Conservation (phyloP, 2,329 filamentous ascomycete species). For the Trichoderma breve region DNA sequence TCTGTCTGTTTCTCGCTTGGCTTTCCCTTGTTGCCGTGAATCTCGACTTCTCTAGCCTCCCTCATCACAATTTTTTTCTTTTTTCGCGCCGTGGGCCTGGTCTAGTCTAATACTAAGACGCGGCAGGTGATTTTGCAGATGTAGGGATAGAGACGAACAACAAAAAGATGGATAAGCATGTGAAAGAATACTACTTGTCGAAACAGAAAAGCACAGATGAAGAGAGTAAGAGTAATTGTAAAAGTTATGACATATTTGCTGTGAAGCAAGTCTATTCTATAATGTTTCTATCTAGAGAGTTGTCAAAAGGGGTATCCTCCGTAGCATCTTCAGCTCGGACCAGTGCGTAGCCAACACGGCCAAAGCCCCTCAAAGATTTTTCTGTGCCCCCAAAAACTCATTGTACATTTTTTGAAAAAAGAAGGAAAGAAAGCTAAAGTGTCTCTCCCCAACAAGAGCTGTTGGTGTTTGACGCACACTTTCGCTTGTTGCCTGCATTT, state of each 20-base stretch:
- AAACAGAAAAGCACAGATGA: not conserved
- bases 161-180: not conserved
- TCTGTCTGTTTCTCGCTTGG: not conserved
- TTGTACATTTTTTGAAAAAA: slow-evolving; percentile 7
- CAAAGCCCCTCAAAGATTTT: slow-evolving; percentile 25
- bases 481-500: not conserved
- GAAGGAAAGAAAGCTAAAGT: not conserved
- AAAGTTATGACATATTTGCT: slow-evolving; percentile 4
- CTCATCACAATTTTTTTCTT: not conserved
- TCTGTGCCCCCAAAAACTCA: slow-evolving; percentile 12
- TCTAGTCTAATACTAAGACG: not conserved
- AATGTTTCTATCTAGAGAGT: slow-evolving; percentile 19
- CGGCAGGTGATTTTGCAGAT: not conserved
- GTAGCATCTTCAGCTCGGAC: slow-evolving; percentile 34
- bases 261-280: slow-evolving; percentile 19
- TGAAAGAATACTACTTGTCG: not conserved
- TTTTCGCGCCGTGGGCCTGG: not conserved
- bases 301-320: slow-evolving; percentile 27
- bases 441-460: not conserved
- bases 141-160: not conserved
- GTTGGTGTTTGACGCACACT: not conserved
- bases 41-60: not conserved
- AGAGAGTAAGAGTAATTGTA: not conserved
- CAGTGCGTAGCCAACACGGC: slow-evolving; percentile 26
- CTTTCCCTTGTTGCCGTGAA: not conserved